Percentiles rank a stretch among this genome's conserved stretches.
These are phyloP conservation scores for Fusarium staphyleae DNA, from an alignment of 2,329 filamentous ascomycete genomes.

Conservation along the genomic window DNA sequence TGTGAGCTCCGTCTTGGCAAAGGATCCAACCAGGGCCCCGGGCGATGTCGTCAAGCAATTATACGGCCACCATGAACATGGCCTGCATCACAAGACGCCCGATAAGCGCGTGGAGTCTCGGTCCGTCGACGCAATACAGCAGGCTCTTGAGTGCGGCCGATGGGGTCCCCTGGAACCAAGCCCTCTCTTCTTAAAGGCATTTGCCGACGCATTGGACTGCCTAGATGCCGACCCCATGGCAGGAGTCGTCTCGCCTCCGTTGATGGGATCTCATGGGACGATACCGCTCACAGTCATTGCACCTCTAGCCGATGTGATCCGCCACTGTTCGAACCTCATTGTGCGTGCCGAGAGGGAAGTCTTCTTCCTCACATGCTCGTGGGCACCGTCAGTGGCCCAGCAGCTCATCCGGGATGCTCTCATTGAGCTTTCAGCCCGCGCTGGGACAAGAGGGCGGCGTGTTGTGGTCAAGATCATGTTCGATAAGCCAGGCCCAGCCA, in stretches of 20 bases:
- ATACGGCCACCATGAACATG: slow-evolving; percentile 49
- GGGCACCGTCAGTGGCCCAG: slow-evolving; percentile 73
- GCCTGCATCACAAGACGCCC: slow-evolving; percentile 12
- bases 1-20: slow-evolving; percentile 64
- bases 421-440: slow-evolving; percentile 71
- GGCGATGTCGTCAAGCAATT: slow-evolving; percentile 63
- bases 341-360: slow-evolving; percentile 75
- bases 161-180: slow-evolving; percentile 71
- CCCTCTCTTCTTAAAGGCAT: slow-evolving; percentile 72
- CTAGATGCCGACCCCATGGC: slow-evolving; percentile 58
- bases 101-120: slow-evolving; percentile 31
- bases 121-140: slow-evolving; percentile 52
- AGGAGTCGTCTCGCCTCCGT: slow-evolving; percentile 60
- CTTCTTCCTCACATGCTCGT: slow-evolving; percentile 77
- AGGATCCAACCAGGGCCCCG: slow-evolving; percentile 60
- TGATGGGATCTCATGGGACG: slow-evolving; percentile 64
- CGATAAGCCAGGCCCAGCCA: slow-evolving; percentile 71
- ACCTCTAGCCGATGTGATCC: slow-evolving; percentile 66
- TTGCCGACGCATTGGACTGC: slow-evolving; percentile 67
- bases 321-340: slow-evolving; percentile 80
- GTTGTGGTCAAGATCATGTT: slow-evolving; percentile 78
- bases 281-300: slow-evolving; percentile 72
- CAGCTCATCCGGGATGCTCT: slow-evolving; percentile 72
- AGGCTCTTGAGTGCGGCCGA: slow-evolving; percentile 67
- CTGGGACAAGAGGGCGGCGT: slow-evolving; percentile 61